Evolutionary conservation across 768 basidiomycete species (phyloP), one percentile per base, ranked within the genome.

Genomic region (Clathrus columnatus): DNA sequence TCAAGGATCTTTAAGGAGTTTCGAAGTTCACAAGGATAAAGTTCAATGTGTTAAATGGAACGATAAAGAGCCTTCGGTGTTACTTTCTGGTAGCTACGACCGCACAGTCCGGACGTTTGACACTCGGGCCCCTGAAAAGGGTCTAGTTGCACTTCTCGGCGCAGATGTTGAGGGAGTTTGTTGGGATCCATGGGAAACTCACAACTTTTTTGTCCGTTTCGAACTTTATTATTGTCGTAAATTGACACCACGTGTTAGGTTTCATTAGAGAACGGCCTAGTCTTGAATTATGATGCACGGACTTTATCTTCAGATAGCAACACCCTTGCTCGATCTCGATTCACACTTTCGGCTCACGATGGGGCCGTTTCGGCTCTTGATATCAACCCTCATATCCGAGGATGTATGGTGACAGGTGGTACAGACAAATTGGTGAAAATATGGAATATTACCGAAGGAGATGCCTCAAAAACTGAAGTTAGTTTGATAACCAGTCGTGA

Each of bases 21-120:
- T 94, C 69, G 76, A 76, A 43, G 75, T 86, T 27, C 91, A 93
- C 67, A 88, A 83, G 66, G 93, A 96, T 69, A 97, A 95, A 73
- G 90, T 99, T 21, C 94, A 97, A 70, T 83, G 89, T 2, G 91
- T 99, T 7, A 87, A 93, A 63, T 99, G 96, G 96, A 96, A 96
- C 67, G 78, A 82, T 28, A 76, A 78, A 52, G 87, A 96, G 59
- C 89, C 94, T 18, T 88, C 85, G 7, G 91, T 96, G 24, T 72
- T 99, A 32, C 73, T 99, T 54, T 94, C 91, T 8, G 96, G 95
- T 20, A 88, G 91, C 57, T 97, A 91, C 65, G 96, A 97, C 71
- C 82, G 93, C 32, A 94, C 90, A 0, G 91, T 98, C n/a, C 76
- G 91, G 57, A 87, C 89, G 24, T 97, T 96, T 68, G 96, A 99